Evolutionary conservation across 192 early-diverging fungal genomes (phyloP).

Genomic region (Coemansia javaensis): DNA sequence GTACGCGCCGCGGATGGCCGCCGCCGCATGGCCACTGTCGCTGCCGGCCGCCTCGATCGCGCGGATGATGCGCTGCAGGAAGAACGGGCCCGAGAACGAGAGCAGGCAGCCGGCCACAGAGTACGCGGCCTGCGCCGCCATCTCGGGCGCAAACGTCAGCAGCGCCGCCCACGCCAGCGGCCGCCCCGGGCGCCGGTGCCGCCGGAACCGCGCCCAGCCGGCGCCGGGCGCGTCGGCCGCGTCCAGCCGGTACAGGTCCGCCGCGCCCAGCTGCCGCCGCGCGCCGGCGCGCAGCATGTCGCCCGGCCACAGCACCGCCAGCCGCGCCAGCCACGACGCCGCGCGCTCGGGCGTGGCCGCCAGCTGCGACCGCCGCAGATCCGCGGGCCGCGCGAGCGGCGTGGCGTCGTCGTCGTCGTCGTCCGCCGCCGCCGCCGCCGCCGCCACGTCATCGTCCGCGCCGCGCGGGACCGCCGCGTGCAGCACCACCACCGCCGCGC

Average conservation of each 20-base stretch:
- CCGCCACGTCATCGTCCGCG: too few relatives aligned
- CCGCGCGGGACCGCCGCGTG: conserved; percentile 18
- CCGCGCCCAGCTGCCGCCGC: conserved; percentile 51
- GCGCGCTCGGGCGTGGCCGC: conserved; percentile 28
- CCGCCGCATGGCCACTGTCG: neutral
- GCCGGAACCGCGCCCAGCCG: conserved; percentile 32
- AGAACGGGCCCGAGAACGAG: conserved; percentile 54
- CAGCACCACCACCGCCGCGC: neutral
- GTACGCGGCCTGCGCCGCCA: conserved; percentile 38
- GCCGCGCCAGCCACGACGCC: conserved; percentile 16
- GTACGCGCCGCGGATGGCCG: conserved; percentile 37
- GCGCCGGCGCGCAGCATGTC: conserved; percentile 55
- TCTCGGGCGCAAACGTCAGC: conserved; percentile 39
- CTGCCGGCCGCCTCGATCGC: conserved; percentile 48
- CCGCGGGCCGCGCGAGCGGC: conserved; percentile 20
- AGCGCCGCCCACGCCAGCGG: conserved; percentile 33
- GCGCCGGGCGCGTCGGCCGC: conserved; percentile 45
- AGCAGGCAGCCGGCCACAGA: conserved; percentile 23
- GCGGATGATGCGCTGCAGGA: conserved; percentile 54
- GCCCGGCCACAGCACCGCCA: conserved; percentile 59
- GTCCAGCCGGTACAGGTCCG: conserved; percentile 58
- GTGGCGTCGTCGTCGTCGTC: conserved; percentile 1
- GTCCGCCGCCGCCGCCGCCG: too few relatives aligned
- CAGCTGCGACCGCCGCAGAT: conserved; percentile 9
- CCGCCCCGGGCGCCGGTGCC: conserved; percentile 12